phyloP scores from a whole-genome alignment of 2,329 filamentous ascomycete genomes.

The Clonostachys rosea region DNA sequence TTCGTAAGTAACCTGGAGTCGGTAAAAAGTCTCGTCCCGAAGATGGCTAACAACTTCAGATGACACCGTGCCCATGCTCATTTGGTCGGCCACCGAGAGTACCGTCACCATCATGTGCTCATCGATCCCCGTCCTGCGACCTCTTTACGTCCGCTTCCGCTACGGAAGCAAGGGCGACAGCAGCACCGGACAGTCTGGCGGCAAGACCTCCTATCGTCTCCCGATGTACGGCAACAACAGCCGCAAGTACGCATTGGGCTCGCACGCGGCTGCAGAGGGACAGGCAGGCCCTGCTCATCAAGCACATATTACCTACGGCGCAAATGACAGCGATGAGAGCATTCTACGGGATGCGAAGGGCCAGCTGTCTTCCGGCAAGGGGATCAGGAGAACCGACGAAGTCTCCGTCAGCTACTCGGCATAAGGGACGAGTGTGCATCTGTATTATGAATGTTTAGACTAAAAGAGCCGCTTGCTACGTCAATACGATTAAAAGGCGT shows the following conservation, averaged over 20 bases:
- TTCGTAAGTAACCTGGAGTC: constrained; percentile 3
- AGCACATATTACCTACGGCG: constrained; percentile 1
- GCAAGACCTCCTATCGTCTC: not conserved
- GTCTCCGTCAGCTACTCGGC: too few relatives aligned
- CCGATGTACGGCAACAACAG: not conserved
- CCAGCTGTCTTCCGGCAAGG: not conserved
- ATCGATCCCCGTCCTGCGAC: constrained; percentile 8
- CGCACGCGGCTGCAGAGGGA: not conserved
- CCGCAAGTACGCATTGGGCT: constrained; percentile 1
- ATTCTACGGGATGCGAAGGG: constrained; percentile 1
- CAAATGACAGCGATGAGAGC: constrained; percentile 1
- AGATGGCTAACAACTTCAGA: constrained; percentile 1
- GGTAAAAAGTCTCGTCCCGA: too few relatives aligned
- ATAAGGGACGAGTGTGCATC: too few relatives aligned
- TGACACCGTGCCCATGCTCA: constrained; percentile 9
- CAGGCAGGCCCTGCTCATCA: not conserved
- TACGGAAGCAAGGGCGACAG: not conserved
- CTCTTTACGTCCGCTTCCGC: constrained; percentile 2
- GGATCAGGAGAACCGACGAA: too few relatives aligned
- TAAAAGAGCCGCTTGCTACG: too few relatives aligned
- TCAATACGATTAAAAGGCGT: too few relatives aligned
- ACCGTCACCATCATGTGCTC: constrained; percentile 9
- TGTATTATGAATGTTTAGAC: too few relatives aligned
- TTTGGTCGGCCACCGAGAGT: constrained; percentile 10
- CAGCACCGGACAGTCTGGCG: not conserved